These are phyloP conservation scores for Zarea fungicola DNA, from an alignment of 2,329 filamentous ascomycete species.

Conservation along the genomic window DNA sequence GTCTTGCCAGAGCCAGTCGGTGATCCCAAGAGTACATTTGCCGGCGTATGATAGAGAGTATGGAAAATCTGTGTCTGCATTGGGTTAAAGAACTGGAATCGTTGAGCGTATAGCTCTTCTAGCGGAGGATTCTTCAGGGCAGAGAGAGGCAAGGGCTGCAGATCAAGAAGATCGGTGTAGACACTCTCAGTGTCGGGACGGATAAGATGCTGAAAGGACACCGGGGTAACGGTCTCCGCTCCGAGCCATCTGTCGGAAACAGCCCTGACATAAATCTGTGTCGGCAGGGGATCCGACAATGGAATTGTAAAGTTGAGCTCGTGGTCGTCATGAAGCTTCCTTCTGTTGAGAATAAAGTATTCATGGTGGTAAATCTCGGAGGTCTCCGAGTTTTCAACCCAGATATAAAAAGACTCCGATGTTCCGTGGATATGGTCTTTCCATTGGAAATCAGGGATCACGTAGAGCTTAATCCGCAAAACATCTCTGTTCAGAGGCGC, in stretches of 20 bases:
- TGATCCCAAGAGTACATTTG: constrained; percentile 90
- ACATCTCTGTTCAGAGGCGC: constrained; percentile 94
- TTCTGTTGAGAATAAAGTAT: constrained; percentile 86
- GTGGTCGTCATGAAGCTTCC: constrained; percentile 91
- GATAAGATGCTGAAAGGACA: constrained; percentile 97
- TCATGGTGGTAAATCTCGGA: constrained; percentile 98
- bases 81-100: constrained; percentile 96
- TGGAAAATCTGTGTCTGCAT: constrained; percentile 99
- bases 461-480: constrained; percentile 77
- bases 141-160: constrained; percentile 82
- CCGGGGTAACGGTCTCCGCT: constrained; percentile 88
- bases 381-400: constrained; percentile 98
- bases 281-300: constrained; percentile 83
- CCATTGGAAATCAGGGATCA: constrained; percentile 90
- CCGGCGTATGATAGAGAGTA: constrained; percentile 84
- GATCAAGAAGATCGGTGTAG: constrained; percentile 87
- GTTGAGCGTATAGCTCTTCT: constrained; percentile 81
- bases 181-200: constrained; percentile 95
- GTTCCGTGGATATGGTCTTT: constrained; percentile 90
- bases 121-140: constrained; percentile 82
- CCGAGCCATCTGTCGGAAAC: constrained; percentile 96
- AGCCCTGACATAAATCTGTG: constrained; percentile 91
- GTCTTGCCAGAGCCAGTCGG: constrained; percentile 98
- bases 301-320: constrained; percentile 98
- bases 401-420: constrained; percentile 96